Conservation (phyloP, 306 rosid species). For the Trifolium pratense region DNA sequence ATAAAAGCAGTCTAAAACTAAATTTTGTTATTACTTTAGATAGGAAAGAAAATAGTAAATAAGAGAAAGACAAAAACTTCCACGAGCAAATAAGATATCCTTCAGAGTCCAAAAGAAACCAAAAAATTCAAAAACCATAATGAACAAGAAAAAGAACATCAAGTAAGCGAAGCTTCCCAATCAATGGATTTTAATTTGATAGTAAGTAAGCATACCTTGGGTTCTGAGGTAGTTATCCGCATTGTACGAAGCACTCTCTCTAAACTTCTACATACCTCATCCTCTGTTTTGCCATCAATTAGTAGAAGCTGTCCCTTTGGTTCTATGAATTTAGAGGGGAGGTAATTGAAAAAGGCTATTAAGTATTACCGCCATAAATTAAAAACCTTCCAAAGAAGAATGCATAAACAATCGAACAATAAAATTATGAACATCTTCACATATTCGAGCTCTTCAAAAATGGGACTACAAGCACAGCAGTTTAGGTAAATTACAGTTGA, state of each 20-base stretch:
- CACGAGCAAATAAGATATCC: constrained; percentile 32
- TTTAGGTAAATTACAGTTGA: constrained; percentile 27
- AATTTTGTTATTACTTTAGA: constrained; percentile 27
- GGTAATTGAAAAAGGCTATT: constrained; percentile 29
- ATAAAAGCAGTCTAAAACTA: constrained; percentile 29
- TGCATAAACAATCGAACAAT: constrained; percentile 19
- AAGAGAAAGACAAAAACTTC: constrained; percentile 22
- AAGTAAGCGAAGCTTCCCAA: constrained; percentile 23
- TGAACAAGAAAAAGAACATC: constrained; percentile 24
- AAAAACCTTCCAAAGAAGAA: constrained; percentile 33
- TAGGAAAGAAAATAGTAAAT: constrained; percentile 14
- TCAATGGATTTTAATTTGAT: constrained; percentile 25
- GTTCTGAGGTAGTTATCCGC: constrained; percentile 87
- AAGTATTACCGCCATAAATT: constrained; percentile 30
- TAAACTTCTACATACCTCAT: constrained; percentile 83
- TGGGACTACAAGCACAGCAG: constrained; percentile 4
- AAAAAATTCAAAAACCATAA: constrained; percentile 10
- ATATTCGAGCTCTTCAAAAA: constrained; percentile 16
- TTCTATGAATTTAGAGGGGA: constrained; percentile 54
- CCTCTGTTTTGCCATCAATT: constrained; percentile 93
- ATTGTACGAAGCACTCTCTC: constrained; percentile 95
- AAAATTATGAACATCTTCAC: not conserved
- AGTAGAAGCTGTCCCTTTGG: constrained; percentile 95
- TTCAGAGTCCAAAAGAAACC: constrained; percentile 16
- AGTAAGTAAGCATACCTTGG: constrained; percentile 67